Evolutionary conservation across 768 basidiomycete species (phyloP), one percentile per base, ranked within the genome.

Genomic region (Termitomyces sp.): DNA sequence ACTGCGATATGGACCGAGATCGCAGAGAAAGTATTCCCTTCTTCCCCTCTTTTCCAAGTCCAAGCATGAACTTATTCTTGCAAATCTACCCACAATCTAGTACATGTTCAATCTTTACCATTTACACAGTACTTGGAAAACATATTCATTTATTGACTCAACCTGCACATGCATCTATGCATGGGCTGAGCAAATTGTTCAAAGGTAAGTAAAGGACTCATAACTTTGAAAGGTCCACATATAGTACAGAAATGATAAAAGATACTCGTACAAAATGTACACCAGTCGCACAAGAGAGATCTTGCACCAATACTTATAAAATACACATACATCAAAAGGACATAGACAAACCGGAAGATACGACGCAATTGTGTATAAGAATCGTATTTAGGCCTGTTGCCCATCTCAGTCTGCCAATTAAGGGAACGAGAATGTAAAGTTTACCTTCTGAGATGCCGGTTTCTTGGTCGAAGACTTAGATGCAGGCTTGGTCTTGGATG

Each of bases 1-100:
- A 66, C 72, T 14, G 78, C 76, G 12, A 79, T 85, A 60, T 86
- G 83, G 83, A 60, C 59, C 22, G 59, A 39, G 20, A 44, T 63
- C 30, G 49, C 50, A 2, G 30, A 56, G 40, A 55, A 52, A 37
- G 49, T 60, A 14, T 60, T 63, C 36, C 16, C 46, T 22, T 37
- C 47, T 10, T 39, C 44, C 22, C 37, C 57, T 26, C 33, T 46
- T 32, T 58, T 62, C 46, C 53, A 39, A 5, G 55, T 65, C 26
- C 60, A 62, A 47, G 42, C 20, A 22, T 40, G 16, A 33, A 18
- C 6, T 2, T 26, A 12, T 53, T 10, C 30, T 16, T 16, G 27
- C 30, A 18, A 14, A 12, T 36, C 36, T 30, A 46, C 27, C 18
- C 27, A 14, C 5, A 14, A 14, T 18, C 37, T 16, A 16, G 5